Evolutionary conservation across 345 rosid genomes (phyloP), one percentile per base, ranked within the genome.

Genomic region (Boechera retrofracta): DNA sequence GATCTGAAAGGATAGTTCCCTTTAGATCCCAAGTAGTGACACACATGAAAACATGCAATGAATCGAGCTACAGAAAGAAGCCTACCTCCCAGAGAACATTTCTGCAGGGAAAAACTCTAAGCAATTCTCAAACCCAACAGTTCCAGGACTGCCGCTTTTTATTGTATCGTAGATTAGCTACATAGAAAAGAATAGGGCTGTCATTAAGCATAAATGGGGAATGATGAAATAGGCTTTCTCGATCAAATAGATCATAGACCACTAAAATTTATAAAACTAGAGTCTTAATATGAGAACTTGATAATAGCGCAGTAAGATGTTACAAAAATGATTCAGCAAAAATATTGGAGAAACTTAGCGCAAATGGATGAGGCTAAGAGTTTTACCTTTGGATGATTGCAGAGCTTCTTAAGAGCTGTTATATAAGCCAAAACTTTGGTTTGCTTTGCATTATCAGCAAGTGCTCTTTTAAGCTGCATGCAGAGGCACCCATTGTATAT

Each of bases 351-450:
- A 42, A 63, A 77, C 44, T 53, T 35, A 47, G 24, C 16, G 15
- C 41, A 70, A 39, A 72, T 36, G 6, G 42, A 72, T 47, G 21
- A 59, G 26, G 36, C 42, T 36, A 16, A n/a, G 63, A 73, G 32
- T 39, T 61, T 52, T 76, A 95, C 99, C 97, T 95, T 95, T 56
- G 99, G 99, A 86, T 95, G 99, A 80, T 95, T 95, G 87, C 99
- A 92, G 72, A 95, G 96, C 91, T 95, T 95, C 87, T 95, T 95
- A 56, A 95, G 99, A 79, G 97, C 98, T 64, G 99, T 95, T 67
- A 95, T 92, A 82, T 90, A 92, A 64, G 98, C 99, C 86, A 95
- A 85, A 64, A 95, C 94, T 87, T 86, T 92, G n/a, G 97, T 86
- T 75, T 88, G 86, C 80, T 92, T 95, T 80, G 83, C 70, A 78